Percentiles rank a stretch among this genome's conserved stretches.
These are phyloP conservation scores for Tolypocladium sp. DNA, from an alignment of 2,329 filamentous ascomycete species.

Conservation along the genomic window DNA sequence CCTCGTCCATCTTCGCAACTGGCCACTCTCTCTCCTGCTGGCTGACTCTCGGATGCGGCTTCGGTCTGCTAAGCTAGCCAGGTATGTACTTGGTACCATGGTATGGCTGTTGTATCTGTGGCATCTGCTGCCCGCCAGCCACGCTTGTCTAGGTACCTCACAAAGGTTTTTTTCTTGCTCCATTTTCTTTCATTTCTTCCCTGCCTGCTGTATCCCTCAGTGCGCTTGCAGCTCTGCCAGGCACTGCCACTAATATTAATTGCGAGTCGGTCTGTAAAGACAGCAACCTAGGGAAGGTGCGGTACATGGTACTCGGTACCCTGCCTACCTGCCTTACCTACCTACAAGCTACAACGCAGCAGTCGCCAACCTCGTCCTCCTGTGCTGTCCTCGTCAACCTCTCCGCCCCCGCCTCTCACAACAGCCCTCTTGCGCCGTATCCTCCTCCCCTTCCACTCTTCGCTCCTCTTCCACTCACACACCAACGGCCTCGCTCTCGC, in stretches of 20 bases:
- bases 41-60: background rate
- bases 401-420: background rate
- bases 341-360: background rate
- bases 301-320: background rate
- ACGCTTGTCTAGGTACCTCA: background rate
- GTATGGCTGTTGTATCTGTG: background rate
- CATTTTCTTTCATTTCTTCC: background rate
- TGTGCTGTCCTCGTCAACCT: background rate
- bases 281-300: background rate
- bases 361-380: background rate
- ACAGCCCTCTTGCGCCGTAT: background rate
- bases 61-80: background rate
- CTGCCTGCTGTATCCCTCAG: background rate
- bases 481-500: background rate
- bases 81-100: background rate
- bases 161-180: background rate
- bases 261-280: background rate
- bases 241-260: background rate
- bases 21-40: background rate
- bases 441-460: background rate
- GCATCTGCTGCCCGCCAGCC: background rate
- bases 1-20: background rate
- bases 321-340: background rate
- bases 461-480: background rate
- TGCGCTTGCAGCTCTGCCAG: background rate